Base-by-base conservation (phyloP, 768 basidiomycete species). In the Collybia sordida region DNA sequence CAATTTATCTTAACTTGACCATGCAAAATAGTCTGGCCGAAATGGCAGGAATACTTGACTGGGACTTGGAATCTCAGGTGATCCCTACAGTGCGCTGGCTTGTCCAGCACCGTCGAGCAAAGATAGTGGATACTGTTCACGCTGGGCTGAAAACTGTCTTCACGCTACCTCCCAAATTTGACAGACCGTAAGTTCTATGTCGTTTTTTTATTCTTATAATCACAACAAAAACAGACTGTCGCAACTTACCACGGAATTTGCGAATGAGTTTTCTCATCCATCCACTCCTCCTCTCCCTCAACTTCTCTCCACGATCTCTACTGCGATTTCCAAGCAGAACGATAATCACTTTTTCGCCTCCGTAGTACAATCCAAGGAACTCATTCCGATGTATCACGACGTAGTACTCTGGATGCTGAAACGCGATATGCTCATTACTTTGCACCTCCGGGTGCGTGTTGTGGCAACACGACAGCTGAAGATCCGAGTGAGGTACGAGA, bases 71-170 rank as follows among this genome's bases (percentile, higher is more conserved):
- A 56, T 73, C 80, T 0, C 91, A 96, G 58, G 78, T 96, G 0
- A 90, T 89, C 60, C 90, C 93, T 0, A 83, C 90, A n/a, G 95
- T 96, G 7, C 82, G 92, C 15, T 93, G 93, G 81, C 76, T 99
- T 24, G 89, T 98, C 24, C 85, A 91, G 51, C 93, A 94, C 67
- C 80, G 91, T 46, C 81, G 91, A 60, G 96, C 93, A 4, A 92
- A 92, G 58, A 73, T 98, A 22, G 86, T 97, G 37, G 94, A 98
- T 54, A 80, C 85, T 15, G 82, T 98, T 25, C 90, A 93, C 59
- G 71, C 68, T 3, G 81, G 85, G 39, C 66, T 98, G 38, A 88
- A 90, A 66, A 94, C 90, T 0, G 79, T 92, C 0, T 97, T 94
- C 59, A 78, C 83, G 3, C 73, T 95, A 36, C 80, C 90, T 14